A percentile compares a stretch with the other conserved stretches of the same genome.
Conservation (phyloP, 1,284 basidiomycete species). For the Cutaneotrichosporon sp. region DNA sequence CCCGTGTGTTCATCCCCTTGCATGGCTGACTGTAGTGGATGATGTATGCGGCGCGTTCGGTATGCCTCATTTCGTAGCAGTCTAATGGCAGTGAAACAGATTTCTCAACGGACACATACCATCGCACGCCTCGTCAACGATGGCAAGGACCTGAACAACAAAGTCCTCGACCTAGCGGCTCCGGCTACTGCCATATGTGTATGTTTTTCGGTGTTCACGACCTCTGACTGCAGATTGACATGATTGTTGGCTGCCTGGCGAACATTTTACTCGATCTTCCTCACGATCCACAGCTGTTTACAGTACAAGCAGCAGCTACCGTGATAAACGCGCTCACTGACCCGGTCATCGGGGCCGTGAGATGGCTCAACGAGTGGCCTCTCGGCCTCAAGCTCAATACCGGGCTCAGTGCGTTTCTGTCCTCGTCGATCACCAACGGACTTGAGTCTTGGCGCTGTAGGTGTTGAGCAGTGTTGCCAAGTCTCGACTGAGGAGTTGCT, state of each 20-base stretch:
- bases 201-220: not conserved
- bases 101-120: not conserved
- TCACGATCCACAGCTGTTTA: no score
- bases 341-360: slow-evolving; percentile 18
- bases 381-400: slow-evolving; percentile 94
- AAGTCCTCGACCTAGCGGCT: not conserved
- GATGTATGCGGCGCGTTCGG: not conserved
- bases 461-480: no score
- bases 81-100: not conserved
- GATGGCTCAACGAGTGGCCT: slow-evolving; percentile 92
- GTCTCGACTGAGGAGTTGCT: not conserved
- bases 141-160: not conserved
- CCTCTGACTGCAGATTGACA: not conserved
- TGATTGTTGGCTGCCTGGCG: not conserved
- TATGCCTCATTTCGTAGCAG: not conserved
- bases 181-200: not conserved
- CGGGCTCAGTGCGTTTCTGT: slow-evolving; percentile 78
- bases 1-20: no score
- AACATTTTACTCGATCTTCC: not conserved
- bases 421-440: slow-evolving; percentile 61
- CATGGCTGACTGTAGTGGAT: no score
- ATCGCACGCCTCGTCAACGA: not conserved
- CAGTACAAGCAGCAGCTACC: not conserved
- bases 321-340: slow-evolving; percentile 5
- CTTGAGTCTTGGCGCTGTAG: slow-evolving; percentile 65